A percentile compares a stretch with the other conserved stretches of the same genome.
These are phyloP conservation scores for Fusarium sublunatum DNA, from an alignment of 2,329 filamentous ascomycete species.

Conservation along the genomic window DNA sequence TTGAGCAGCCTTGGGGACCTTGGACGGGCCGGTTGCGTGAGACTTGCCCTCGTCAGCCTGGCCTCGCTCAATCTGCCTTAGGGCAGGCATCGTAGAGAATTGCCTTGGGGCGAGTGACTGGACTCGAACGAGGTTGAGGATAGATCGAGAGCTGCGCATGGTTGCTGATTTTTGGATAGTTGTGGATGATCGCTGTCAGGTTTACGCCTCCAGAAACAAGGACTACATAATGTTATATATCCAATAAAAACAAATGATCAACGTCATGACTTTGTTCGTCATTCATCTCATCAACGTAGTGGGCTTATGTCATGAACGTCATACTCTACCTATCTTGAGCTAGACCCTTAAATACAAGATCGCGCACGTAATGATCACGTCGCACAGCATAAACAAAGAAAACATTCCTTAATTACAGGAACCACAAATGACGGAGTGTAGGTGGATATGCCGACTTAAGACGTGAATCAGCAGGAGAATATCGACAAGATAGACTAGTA, in stretches of 20 bases:
- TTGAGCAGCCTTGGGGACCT: slow-evolving; percentile 26
- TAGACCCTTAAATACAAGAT: not conserved
- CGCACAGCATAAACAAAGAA: not conserved
- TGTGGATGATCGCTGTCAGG: not conserved
- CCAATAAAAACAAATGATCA: not conserved
- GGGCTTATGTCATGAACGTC: not conserved
- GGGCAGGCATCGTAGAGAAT: slow-evolving; percentile 7
- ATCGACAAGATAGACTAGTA: not conserved
- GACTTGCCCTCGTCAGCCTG: slow-evolving; percentile 8
- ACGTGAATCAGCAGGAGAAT: not conserved
- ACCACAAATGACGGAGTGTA: not conserved
- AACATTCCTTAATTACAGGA: not conserved
- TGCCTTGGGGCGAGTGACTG: not conserved
- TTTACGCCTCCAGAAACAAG: not conserved
- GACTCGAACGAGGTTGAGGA: not conserved
- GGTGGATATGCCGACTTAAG: too few relatives aligned
- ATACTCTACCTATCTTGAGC: not conserved
- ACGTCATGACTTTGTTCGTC: not conserved
- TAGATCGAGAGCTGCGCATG: not conserved
- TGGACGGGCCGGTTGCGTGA: slow-evolving; percentile 31
- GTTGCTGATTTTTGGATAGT: not conserved
- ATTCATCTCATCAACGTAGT: not conserved
- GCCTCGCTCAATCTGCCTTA: slow-evolving; percentile 14
- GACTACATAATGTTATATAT: not conserved
- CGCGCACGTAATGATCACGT: slow-evolving; percentile 2